Evolutionary conservation across 208 protist genomes (phyloP).

Genomic region (Leptomonas seymouri): DNA sequence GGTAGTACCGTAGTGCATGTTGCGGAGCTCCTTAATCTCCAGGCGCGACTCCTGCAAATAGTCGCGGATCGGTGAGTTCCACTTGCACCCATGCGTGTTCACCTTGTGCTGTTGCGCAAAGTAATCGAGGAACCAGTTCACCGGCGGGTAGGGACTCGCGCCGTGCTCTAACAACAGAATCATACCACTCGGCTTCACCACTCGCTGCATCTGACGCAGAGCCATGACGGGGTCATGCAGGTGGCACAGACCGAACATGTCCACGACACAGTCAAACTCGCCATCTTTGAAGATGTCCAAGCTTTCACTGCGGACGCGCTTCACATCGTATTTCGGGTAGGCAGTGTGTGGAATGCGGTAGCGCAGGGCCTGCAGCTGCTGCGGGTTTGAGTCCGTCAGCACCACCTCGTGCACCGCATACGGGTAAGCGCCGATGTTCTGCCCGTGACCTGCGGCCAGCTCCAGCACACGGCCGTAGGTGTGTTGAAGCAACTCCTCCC

Average conservation of each 20-base stretch:
- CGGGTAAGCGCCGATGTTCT: conserved; percentile 91
- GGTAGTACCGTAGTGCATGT: conserved; percentile 93
- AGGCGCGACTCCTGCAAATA: conserved; percentile 81
- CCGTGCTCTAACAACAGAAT: conserved; percentile 93
- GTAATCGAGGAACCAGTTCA: conserved; percentile 91
- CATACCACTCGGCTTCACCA: conserved; percentile 88
- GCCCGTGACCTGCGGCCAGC: conserved; percentile 85
- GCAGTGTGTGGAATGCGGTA: conserved; percentile 81
- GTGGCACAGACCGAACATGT: conserved; percentile 93
- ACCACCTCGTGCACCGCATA: conserved; percentile 89
- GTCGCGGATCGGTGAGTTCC: conserved; percentile 81
- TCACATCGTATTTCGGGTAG: conserved; percentile 88
- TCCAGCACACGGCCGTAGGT: conserved; percentile 88
- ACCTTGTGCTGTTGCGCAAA: conserved; percentile 77
- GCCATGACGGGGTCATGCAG: conserved; percentile 90
- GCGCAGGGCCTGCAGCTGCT: conserved; percentile 84
- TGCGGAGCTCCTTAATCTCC: conserved; percentile 81
- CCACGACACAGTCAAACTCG: conserved; percentile 91
- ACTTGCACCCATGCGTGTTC: conserved; percentile 88
- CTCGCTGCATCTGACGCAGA: conserved; percentile 89
- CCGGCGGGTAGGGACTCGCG: conserved; percentile 70
- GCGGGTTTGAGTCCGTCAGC: conserved; percentile 82
- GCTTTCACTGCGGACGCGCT: conserved; percentile 78
- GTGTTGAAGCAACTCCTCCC: conserved; percentile 84
- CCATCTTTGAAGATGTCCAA: conserved; percentile 78